Evolutionary conservation across 805 yeast species (phyloP).

Genomic region (Teunomyces cretensis): DNA sequence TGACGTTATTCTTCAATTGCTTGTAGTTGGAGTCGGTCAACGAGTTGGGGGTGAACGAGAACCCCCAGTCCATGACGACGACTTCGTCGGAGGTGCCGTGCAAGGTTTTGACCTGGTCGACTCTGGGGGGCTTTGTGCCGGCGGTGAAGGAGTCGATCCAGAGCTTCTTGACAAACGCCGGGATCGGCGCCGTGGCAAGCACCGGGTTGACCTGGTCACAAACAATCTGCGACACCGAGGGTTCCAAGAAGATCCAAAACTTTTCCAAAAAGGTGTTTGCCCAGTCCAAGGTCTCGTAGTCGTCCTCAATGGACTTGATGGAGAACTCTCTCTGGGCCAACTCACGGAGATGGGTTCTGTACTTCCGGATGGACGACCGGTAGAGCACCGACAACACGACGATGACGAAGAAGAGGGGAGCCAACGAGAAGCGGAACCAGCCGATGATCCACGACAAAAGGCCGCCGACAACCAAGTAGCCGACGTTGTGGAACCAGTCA

Average conservation of each 20-base stretch:
- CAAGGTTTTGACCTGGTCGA: slow-evolving; percentile 85
- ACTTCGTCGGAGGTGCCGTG: slow-evolving; percentile 89
- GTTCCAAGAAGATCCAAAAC: slow-evolving; percentile 91
- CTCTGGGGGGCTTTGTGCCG: slow-evolving; percentile 94
- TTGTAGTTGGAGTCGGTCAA: slow-evolving; percentile 79
- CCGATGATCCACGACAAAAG: slow-evolving; percentile 79
- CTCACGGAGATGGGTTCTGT: slow-evolving; percentile 73
- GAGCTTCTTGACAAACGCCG: slow-evolving; percentile 77
- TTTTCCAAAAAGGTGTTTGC: slow-evolving; percentile 82
- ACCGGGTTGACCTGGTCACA: slow-evolving; percentile 83
- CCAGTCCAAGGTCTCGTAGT: slow-evolving; percentile 96
- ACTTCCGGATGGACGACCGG: slow-evolving; percentile 78
- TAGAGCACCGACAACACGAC: slow-evolving; percentile 65
- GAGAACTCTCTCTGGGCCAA: slow-evolving; percentile 84
- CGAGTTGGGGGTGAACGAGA: slow-evolving; percentile 91
- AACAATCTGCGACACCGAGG: slow-evolving; percentile 81
- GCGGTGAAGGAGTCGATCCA: slow-evolving; percentile 88
- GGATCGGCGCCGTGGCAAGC: slow-evolving; percentile 72
- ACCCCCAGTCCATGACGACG: slow-evolving; percentile 97
- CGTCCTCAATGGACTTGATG: slow-evolving; percentile 77
- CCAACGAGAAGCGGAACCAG: slow-evolving; percentile 69
- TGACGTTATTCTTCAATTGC: slow-evolving; percentile 80
- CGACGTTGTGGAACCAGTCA: slow-evolving; percentile 96
- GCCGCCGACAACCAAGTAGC: slow-evolving; percentile 63
- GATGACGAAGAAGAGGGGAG: slow-evolving; percentile 76